These are phyloP conservation scores for Massarina eburnea DNA, from an alignment of 2,329 filamentous ascomycete genomes.

Conservation along the genomic window DNA sequence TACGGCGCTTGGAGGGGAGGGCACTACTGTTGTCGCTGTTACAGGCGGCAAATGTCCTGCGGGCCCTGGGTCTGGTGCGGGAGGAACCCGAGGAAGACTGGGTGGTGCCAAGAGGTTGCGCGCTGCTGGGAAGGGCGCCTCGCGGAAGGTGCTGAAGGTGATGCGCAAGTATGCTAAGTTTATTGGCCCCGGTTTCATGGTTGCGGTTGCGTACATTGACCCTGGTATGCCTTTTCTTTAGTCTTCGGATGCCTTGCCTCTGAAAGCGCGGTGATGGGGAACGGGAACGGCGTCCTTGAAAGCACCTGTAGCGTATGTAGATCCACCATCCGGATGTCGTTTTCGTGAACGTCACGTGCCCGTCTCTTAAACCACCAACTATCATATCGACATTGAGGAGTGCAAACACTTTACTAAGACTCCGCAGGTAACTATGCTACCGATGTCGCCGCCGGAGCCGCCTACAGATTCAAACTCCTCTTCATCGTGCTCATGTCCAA, in stretches of 20 bases:
- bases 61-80: background rate
- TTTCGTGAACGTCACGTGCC: background rate
- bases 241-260: slow-evolving; percentile 56
- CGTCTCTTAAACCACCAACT: background rate
- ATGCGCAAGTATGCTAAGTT: slow-evolving; percentile 58
- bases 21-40: slow-evolving; percentile 5
- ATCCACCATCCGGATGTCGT: too few relatives aligned
- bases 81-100: slow-evolving; percentile 2
- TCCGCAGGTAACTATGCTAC: slow-evolving; percentile 67
- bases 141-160: slow-evolving; percentile 12
- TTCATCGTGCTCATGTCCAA: slow-evolving; percentile 71
- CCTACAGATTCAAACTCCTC: slow-evolving; percentile 65
- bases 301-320: slow-evolving; percentile 70
- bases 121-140: slow-evolving; percentile 2
- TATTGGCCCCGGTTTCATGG: slow-evolving; percentile 68
- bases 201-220: slow-evolving; percentile 54
- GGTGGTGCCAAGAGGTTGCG: background rate
- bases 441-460: slow-evolving; percentile 67
- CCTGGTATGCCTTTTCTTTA: slow-evolving; percentile 36
- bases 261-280: slow-evolving; percentile 81
- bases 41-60: slow-evolving; percentile 3
- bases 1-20: slow-evolving; percentile 8
- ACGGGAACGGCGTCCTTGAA: slow-evolving; percentile 72
- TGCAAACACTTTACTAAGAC: background rate
- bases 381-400: background rate